phyloP scores from a whole-genome alignment of 768 basidiomycete genomes.

The Hemileccinum rubropunctum region DNA sequence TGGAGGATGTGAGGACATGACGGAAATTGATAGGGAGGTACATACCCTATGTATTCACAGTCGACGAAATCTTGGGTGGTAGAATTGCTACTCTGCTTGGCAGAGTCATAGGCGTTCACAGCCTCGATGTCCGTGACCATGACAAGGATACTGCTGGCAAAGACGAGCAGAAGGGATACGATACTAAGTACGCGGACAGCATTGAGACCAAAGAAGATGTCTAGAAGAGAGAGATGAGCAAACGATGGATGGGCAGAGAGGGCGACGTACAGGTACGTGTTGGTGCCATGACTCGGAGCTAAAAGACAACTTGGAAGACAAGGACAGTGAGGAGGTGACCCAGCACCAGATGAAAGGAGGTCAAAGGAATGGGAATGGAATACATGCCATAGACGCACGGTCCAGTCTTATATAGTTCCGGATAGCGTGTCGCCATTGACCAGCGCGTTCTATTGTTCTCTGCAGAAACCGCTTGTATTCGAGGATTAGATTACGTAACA shows the following conservation, averaged over 20 bases:
- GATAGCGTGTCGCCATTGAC: conserved; percentile 14
- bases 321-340: conserved; percentile 27
- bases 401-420: conserved; percentile 23
- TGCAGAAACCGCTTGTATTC: conserved; percentile 1
- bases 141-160: conserved; percentile 74
- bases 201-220: conserved; percentile 78
- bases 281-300: conserved; percentile 21
- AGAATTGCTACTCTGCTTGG: conserved; percentile 30
- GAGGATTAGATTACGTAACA: conserved; percentile 15
- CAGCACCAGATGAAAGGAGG: conserved; percentile 28
- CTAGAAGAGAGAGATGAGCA: conserved; percentile 25
- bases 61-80: conserved; percentile 39
- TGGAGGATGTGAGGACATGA: conserved; percentile 23
- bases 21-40: conserved; percentile 6
- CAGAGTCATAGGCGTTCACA: conserved; percentile 61
- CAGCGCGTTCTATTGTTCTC: conserved; percentile 31
- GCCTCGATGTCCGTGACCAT: conserved; percentile 73
- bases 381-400: not conserved
- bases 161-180: conserved; percentile 73
- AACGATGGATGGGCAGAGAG: not conserved
- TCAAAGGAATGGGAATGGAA: conserved; percentile 5
- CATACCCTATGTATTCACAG: conserved; percentile 79
- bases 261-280: conserved; percentile 44
- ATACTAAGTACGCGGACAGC: conserved; percentile 75
- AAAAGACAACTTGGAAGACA: conserved; percentile 5